phyloP scores from a whole-genome alignment of 768 basidiomycete genomes.

The Psilocybe subaeruginosa region DNA sequence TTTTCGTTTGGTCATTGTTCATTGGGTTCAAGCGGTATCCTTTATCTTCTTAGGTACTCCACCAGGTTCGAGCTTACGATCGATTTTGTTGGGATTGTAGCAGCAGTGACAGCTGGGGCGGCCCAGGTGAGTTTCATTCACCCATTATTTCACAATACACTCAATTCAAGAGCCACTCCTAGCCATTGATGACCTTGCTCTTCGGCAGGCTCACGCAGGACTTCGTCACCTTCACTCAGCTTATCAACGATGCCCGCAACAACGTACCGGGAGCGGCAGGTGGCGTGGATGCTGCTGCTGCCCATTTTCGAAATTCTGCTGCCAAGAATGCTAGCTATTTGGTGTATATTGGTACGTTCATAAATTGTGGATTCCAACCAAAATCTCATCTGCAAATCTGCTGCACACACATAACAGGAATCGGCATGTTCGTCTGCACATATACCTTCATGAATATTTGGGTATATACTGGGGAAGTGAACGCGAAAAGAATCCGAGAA shows the following conservation, averaged over 20 bases:
- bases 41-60: slow-evolving; percentile 54
- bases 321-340: slow-evolving; percentile 65
- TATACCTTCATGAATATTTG: slow-evolving; percentile 74
- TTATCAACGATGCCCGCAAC: slow-evolving; percentile 24
- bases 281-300: slow-evolving; percentile 37
- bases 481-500: slow-evolving; percentile 84
- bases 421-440: slow-evolving; percentile 77
- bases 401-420: slow-evolving; percentile 40
- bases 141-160: not conserved
- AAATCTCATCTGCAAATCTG: not conserved
- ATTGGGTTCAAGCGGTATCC: not conserved
- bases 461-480: slow-evolving; percentile 79
- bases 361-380: not conserved
- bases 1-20: not conserved
- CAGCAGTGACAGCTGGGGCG: slow-evolving; percentile 75
- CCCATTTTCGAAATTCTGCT: slow-evolving; percentile 53
- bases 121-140: slow-evolving; percentile 60
- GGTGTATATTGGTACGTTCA: slow-evolving; percentile 62
- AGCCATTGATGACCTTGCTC: slow-evolving; percentile 82
- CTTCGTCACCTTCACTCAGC: slow-evolving; percentile 62
- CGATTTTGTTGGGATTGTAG: slow-evolving; percentile 70
- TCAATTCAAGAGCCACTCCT: not conserved
- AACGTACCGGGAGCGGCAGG: slow-evolving; percentile 33
- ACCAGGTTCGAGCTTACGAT: slow-evolving; percentile 69
- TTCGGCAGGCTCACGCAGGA: slow-evolving; percentile 81